Base-by-base conservation (phyloP, 495 filamentous ascomycete genomes). In the Aspergillus mulundensis region DNA sequence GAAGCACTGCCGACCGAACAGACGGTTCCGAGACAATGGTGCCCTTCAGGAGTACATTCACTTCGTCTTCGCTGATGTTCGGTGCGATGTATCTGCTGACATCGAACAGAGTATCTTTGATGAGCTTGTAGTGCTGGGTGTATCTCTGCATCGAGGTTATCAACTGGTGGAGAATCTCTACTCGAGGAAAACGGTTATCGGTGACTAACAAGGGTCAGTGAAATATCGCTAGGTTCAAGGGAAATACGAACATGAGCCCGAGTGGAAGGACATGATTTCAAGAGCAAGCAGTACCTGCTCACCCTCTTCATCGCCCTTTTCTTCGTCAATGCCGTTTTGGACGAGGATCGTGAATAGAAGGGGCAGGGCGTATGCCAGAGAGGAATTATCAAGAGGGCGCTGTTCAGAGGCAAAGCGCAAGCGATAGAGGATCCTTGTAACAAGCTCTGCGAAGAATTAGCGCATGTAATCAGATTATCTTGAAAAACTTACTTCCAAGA, bases 241-340 rank as follows among this genome's bases (percentile, higher is more conserved):
- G 8, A 2, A 32, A 34, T 10, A 71, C 75, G 63, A 60, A 80
- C 81, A 90, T 25, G 82, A 77, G 53, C 87, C 82, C 3, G 90
- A 88, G 64, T 98, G 94, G 71, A 90, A 96, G 0, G 89, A 83
- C 15, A 97, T 65, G 59, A 96, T 87, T 66, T 97, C 94, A n/a
- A 97, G 73, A 25, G 89, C 90, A 50, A 98, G 82, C 12, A 96
- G 80, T 24, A 97, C 74, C 66, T 97, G 94, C 63, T 97, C 94
- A 24, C 83, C 85, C 39, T 95, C 90, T 56, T 95, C 91, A 7
- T 81, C 75, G 24, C 66, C 71, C 54, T 79, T 74, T 12, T 72
- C 74, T 46, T 80, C 74, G 5, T 88, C 88, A 53, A 96, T 84
- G 2, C 92, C 91, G 21, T 90, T 90, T 34, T 85, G 84, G 55